phyloP scores from a whole-genome alignment of 768 basidiomycete species.

The Cantharellus anzutake region DNA sequence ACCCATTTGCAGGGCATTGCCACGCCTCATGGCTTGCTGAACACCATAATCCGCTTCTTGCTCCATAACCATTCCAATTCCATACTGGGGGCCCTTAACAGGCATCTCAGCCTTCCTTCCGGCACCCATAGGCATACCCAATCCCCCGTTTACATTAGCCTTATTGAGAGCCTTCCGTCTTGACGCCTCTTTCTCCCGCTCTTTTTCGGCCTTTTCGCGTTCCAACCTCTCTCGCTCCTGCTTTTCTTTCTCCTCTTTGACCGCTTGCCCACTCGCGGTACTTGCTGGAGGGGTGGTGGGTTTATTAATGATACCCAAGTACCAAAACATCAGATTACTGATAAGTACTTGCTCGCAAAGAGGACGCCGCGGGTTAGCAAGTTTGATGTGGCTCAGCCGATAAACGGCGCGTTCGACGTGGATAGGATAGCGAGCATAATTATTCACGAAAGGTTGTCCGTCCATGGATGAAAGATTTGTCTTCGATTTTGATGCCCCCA shows the following conservation, averaged over 20 bases:
- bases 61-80: conserved; percentile 89
- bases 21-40: neutral
- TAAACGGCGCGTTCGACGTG: conserved; percentile 98
- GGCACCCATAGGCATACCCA: conserved; percentile 21
- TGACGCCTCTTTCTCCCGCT: conserved; percentile 12
- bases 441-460: conserved; percentile 1
- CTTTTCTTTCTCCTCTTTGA: conserved; percentile 14
- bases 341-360: conserved; percentile 92
- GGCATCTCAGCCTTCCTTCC: conserved; percentile 69
- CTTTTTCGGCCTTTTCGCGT: conserved; percentile 20
- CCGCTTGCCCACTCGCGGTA: conserved; percentile 17
- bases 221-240: conserved; percentile 27
- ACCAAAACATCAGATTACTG: conserved; percentile 98
- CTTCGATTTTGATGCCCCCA: conserved; percentile 67
- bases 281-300: conserved; percentile 33
- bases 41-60: conserved; percentile 42
- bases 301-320: conserved; percentile 93
- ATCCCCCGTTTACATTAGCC: conserved; percentile 21
- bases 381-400: conserved; percentile 91
- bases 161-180: conserved; percentile 26
- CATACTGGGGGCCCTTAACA: conserved; percentile 77
- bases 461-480: conserved; percentile 22
- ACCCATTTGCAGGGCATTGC: no score
- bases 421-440: conserved; percentile 77
- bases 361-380: conserved; percentile 90